Conservation (phyloP, 1,284 basidiomycete genomes). For the Ganoderma lingzhi region DNA sequence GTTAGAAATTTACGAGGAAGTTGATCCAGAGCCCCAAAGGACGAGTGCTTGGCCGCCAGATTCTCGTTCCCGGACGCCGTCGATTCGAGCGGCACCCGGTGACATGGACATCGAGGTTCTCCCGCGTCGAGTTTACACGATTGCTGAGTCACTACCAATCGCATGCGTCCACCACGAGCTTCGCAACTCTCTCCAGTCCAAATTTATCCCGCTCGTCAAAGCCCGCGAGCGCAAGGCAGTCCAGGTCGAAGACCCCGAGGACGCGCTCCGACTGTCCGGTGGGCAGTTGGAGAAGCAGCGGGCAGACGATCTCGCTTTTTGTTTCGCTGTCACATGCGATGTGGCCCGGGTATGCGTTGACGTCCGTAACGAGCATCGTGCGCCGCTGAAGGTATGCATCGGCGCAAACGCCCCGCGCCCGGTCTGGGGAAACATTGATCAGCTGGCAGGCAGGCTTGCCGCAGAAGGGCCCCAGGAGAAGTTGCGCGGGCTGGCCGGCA, state of each 20-base stretch:
- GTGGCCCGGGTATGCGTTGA: conserved; percentile 85
- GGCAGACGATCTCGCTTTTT: conserved; percentile 87
- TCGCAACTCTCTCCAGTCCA: conserved; percentile 77
- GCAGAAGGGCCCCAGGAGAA: conserved; percentile 86
- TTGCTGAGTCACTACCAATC: conserved; percentile 53
- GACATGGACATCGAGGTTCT: neutral
- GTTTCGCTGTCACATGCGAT: conserved; percentile 91
- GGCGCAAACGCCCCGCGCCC: conserved; percentile 81
- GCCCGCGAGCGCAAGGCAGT: conserved; percentile 75
- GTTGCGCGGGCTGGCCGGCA: conserved; percentile 31
- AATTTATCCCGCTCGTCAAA: conserved; percentile 79
- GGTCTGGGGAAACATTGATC: conserved; percentile 67
- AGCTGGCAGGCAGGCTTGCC: conserved; percentile 90
- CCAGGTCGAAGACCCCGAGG: conserved; percentile 86
- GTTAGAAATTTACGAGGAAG: neutral
- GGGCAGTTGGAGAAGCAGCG: conserved; percentile 58
- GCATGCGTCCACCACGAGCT: conserved; percentile 63
- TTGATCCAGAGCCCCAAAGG: neutral
- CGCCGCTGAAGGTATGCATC: conserved; percentile 68
- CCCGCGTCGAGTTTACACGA: conserved; percentile 4
- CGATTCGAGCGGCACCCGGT: conserved; percentile 9
- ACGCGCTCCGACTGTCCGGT: conserved; percentile 44
- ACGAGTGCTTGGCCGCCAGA: neutral
- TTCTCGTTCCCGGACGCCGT: neutral
- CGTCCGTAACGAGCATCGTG: conserved; percentile 75